These are phyloP conservation scores for Rutstroemia sp. DNA, from an alignment of 2,329 filamentous ascomycete species.

Conservation along the genomic window DNA sequence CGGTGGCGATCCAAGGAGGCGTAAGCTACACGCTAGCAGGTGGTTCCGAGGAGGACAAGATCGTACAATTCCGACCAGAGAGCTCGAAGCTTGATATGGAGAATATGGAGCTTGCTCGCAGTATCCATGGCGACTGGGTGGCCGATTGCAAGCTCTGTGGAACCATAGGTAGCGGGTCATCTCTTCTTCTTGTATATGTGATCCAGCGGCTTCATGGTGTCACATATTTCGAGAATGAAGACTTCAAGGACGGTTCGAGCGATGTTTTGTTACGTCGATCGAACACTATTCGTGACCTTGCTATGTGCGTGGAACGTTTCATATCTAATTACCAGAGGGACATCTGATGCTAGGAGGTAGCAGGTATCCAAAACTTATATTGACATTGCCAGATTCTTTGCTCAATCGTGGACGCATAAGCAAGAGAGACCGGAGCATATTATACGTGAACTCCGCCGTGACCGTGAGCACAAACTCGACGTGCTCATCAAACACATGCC, in stretches of 20 bases:
- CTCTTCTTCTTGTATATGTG: neutral
- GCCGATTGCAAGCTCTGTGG: neutral
- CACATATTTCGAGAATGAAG: neutral
- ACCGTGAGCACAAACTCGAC: neutral
- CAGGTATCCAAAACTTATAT: too few relatives aligned
- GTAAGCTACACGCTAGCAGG: neutral
- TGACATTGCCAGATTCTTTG: neutral
- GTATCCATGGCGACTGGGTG: neutral
- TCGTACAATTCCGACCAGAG: neutral
- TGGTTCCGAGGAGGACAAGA: neutral
- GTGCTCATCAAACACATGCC: neutral
- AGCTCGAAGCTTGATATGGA: neutral
- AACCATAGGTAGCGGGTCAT: neutral
- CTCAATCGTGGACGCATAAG: neutral
- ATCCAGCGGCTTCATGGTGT: neutral
- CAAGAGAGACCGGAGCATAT: neutral
- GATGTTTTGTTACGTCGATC: neutral
- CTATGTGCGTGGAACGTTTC: neutral
- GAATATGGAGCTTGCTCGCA: neutral
- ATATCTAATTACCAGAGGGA: neutral
- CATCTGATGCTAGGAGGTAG: too few relatives aligned
- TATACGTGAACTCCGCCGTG: neutral
- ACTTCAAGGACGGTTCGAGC: neutral
- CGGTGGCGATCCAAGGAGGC: constrained; percentile 2
- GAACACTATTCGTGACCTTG: neutral